These are phyloP conservation scores for Apiotrichum porosum DNA, from an alignment of 1,284 basidiomycete species.

Conservation along the genomic window DNA sequence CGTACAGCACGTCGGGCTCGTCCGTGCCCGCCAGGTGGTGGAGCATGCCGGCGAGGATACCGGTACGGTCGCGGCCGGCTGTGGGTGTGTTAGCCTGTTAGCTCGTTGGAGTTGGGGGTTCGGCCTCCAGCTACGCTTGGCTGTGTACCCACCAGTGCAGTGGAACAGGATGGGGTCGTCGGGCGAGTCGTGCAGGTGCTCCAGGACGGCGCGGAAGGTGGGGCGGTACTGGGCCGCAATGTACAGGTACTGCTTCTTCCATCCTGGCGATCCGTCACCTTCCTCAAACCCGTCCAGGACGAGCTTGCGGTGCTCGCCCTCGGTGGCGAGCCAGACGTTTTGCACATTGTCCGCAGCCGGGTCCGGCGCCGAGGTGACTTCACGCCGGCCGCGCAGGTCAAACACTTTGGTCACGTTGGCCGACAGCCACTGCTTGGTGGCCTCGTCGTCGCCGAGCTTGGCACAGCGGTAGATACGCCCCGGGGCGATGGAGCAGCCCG, in stretches of 20 bases:
- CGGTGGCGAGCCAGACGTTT: conserved; percentile 1
- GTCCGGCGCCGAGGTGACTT: conserved; percentile 4
- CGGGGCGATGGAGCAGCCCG: conserved; percentile 1
- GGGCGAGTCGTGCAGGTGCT: conserved; percentile 9
- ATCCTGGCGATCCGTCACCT: conserved; percentile 9
- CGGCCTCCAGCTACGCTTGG: no score
- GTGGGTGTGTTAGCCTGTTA: background rate
- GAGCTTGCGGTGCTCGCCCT: background rate
- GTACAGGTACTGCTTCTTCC: conserved; percentile 7
- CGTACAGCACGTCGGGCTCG: conserved; percentile 1
- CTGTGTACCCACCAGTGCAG: conserved; percentile 10
- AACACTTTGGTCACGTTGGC: conserved; percentile 5
- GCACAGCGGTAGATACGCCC: conserved; percentile 8
- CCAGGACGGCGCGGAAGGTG: conserved; percentile 7
- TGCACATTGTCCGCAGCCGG: conserved; percentile 3
- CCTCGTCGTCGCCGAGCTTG: background rate
- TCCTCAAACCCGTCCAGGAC: conserved; percentile 3
- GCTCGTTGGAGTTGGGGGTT: no score
- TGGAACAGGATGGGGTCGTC: conserved; percentile 13
- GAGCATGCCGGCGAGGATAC: conserved; percentile 10
- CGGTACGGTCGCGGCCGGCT: conserved; percentile 18
- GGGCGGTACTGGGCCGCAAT: conserved; percentile 1
- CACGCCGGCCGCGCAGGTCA: conserved; percentile 11
- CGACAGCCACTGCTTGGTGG: conserved; percentile 5
- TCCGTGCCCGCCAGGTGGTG: conserved; percentile 13